phyloP scores from a whole-genome alignment of 805 yeast genomes.

The Myxozyma kluyveri region DNA sequence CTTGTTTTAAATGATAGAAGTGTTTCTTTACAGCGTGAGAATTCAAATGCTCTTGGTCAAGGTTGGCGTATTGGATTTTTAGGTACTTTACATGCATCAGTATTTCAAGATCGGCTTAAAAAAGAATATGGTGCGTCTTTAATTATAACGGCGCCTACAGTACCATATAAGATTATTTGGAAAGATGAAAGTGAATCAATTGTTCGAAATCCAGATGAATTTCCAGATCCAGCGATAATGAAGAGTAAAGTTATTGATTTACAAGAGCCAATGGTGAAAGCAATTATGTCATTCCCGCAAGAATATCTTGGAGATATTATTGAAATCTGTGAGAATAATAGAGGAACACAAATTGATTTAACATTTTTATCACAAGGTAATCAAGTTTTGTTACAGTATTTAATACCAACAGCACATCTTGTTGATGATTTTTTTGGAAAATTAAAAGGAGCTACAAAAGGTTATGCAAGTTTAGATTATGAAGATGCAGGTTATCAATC shows the following conservation, averaged over 20 bases:
- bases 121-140: conserved; percentile 92
- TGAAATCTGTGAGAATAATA: conserved; percentile 74
- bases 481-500: conserved; percentile 86
- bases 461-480: conserved; percentile 91
- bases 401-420: conserved; percentile 79
- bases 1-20: conserved; percentile 88
- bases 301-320: conserved; percentile 87
- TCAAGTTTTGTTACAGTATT: conserved; percentile 76
- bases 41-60: conserved; percentile 90
- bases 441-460: conserved; percentile 81
- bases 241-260: conserved; percentile 48
- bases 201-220: conserved; percentile 88
- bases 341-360: conserved; percentile 80
- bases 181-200: conserved; percentile 61
- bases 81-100: conserved; percentile 93
- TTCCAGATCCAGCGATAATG: conserved; percentile 59
- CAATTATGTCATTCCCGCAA: conserved; percentile 83
- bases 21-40: conserved; percentile 82
- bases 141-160: conserved; percentile 93
- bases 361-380: conserved; percentile 68
- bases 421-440: conserved; percentile 96
- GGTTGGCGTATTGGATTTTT: conserved; percentile 97
- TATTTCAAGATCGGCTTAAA: conserved; percentile 85
- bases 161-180: conserved; percentile 78
- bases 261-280: conserved; percentile 87